Evolutionary conservation across 306 rosid species (phyloP), one percentile per base, ranked within the genome.

Genomic region (Vachellia collinsii): DNA sequence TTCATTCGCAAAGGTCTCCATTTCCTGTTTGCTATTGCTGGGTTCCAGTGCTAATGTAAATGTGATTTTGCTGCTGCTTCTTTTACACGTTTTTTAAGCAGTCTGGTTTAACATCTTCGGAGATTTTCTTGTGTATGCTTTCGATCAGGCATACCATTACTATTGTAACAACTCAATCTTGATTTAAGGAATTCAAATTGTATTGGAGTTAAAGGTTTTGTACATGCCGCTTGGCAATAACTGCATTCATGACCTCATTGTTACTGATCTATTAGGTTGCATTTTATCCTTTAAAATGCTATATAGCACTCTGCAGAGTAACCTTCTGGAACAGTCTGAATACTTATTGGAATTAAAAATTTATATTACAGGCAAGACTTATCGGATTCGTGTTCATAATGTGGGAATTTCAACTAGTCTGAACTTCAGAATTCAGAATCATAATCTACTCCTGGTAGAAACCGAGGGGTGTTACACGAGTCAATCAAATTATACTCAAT

Each of bases 361-460:
- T 22, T 59, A 10, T 10, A 4, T 59, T 16, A 7, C 65, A 59
- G 65, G 65, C 65, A 59, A 59, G 64, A 59, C 37, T 9, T 59
- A 59, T 59, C 36, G 65, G 65, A 22, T 59, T 59, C 36, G 37
- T 59, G 65, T 59, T 59, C 65, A 59, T 22, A 59, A 59, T 59
- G 65, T 59, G 65, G 65, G 65, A 58, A 59, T 25, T 59, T 59
- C 36, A 22, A 59, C 65, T 59, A 59, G 37, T 23, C 23, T 59
- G 37, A 59, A 59, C 65, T 59, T 59, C 65, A 59, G 36, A 59
- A 59, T 59, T 59, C 65, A 59, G 65, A 59, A 59, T 59, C 65
- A 59, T 59, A 59, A 59, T 59, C 65, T 59, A 11, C 65, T 23
- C 17, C 1, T 59, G 16, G 65, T 59, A 23, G 65, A 59, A 59